phyloP scores from a whole-genome alignment of 1,139 yeast species.

The Meyerozyma smithsonii region DNA sequence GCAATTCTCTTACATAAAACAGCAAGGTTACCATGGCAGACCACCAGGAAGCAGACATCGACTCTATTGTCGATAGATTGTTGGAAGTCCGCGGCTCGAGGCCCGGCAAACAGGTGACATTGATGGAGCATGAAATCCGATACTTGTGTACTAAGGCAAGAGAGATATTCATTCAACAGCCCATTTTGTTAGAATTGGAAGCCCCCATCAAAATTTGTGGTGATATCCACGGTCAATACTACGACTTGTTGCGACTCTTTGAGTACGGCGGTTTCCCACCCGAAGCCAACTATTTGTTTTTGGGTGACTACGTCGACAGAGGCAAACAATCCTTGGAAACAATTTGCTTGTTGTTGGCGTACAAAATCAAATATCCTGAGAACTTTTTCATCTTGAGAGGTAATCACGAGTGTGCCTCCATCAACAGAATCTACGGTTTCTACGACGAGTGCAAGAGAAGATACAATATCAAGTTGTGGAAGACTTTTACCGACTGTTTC shows the following conservation, averaged over 20 bases:
- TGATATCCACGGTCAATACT: conserved; percentile 97
- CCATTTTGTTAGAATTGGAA: conserved; percentile 88
- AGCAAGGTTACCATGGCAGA: conserved; percentile 33
- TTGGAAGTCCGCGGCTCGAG: conserved; percentile 97
- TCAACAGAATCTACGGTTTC: conserved; percentile 94
- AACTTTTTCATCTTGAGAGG: conserved; percentile 94
- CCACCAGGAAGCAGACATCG: conserved; percentile 89
- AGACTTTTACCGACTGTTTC: conserved; percentile 95
- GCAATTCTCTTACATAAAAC: not conserved
- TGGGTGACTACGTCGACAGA: conserved; percentile 97
- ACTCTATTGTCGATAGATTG: conserved; percentile 93
- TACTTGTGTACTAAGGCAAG: conserved; percentile 96
- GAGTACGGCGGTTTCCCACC: conserved; percentile 99
- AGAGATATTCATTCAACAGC: conserved; percentile 96
- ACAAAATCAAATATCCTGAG: conserved; percentile 96
- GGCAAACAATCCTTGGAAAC: conserved; percentile 97
- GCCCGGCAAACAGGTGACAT: conserved; percentile 95
- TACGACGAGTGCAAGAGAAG: conserved; percentile 98
- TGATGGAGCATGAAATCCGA: conserved; percentile 91
- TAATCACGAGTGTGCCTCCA: conserved; percentile 96
- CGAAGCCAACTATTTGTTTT: conserved; percentile 90
- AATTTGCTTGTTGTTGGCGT: conserved; percentile 85
- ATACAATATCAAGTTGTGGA: conserved; percentile 95
- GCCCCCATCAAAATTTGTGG: conserved; percentile 96
- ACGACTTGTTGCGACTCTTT: conserved; percentile 88